Evolutionary conservation across 2,329 filamentous ascomycete genomes (phyloP).

Genomic region (Nigrograna mackinnonii): DNA sequence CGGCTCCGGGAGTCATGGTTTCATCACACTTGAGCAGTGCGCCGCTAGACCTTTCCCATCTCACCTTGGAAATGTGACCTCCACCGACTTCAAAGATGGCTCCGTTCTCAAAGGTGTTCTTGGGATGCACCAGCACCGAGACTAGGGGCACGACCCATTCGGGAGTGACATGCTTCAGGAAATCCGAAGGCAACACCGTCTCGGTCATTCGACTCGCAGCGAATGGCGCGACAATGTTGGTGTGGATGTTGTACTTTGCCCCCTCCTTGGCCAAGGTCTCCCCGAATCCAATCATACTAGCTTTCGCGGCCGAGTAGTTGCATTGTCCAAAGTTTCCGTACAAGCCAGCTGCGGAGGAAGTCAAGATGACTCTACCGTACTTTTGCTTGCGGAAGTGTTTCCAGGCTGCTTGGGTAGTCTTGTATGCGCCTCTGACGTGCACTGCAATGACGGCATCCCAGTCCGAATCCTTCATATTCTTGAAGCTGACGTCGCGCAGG

Average conservation of each 20-base stretch:
- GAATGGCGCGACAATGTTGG: constrained; percentile 98
- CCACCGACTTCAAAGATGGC: constrained; percentile 92
- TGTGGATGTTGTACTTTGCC: constrained; percentile 94
- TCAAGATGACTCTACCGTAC: constrained; percentile 96
- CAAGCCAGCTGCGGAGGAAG: constrained; percentile 93
- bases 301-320: constrained; percentile 79
- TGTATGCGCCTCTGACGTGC: constrained; percentile 93
- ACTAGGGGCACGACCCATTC: constrained; percentile 97
- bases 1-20: constrained; percentile 76
- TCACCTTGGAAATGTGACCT: constrained; percentile 88
- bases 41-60: constrained; percentile 92
- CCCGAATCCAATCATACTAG: constrained; percentile 91
- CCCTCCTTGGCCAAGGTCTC: constrained; percentile 91
- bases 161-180: constrained; percentile 98
- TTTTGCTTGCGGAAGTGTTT: constrained; percentile 98
- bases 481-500: constrained; percentile 94
- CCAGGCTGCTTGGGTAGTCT: constrained; percentile 96
- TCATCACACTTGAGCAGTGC: constrained; percentile 90
- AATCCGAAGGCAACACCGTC: constrained; percentile 92
- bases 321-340: constrained; percentile 99
- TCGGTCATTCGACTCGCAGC: constrained; percentile 94
- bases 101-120: constrained; percentile 83
- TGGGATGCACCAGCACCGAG: constrained; percentile 82
- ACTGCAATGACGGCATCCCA: constrained; percentile 94
- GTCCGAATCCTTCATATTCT: constrained; percentile 92